A percentile compares a stretch with the other conserved stretches of the same genome.
These are phyloP conservation scores for Pythium pyrilobum DNA, from an alignment of 352 stramenopile species.

Conservation along the genomic window DNA sequence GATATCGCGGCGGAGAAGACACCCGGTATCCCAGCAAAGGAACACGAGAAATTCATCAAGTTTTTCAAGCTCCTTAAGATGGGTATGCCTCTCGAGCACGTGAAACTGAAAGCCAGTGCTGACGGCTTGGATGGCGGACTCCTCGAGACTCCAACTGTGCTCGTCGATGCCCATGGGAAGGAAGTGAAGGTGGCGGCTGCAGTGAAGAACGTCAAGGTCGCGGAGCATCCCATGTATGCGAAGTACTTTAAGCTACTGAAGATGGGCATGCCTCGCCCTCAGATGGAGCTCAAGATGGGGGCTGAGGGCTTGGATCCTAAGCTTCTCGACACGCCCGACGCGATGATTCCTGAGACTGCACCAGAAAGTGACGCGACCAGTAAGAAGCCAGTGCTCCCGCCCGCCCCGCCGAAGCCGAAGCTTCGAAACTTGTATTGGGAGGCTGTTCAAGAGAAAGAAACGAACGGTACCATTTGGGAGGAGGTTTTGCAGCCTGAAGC, in stretches of 20 bases:
- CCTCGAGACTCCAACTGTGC: constrained; percentile 49
- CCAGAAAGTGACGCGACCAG: constrained; percentile 18
- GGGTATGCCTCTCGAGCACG: constrained; percentile 77
- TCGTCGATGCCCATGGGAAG: constrained; percentile 22
- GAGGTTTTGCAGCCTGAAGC: constrained; percentile 24
- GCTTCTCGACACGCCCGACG: constrained; percentile 85
- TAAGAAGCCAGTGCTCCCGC: constrained; percentile 24
- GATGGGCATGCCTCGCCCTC: constrained; percentile 90
- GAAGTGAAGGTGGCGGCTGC: constrained; percentile 21
- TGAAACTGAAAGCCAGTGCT: constrained; percentile 85
- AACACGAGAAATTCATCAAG: constrained; percentile 84
- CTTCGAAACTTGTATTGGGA: constrained; percentile 84
- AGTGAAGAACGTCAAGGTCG: constrained; percentile 34
- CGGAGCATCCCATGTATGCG: constrained; percentile 83
- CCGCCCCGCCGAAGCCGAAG: constrained; percentile 64
- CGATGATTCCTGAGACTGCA: constrained; percentile 46
- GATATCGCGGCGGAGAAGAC: constrained; percentile 14
- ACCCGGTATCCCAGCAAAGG: constrained; percentile 49
- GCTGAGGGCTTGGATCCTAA: constrained; percentile 88
- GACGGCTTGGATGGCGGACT: constrained; percentile 57
- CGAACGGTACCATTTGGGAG: constrained; percentile 72
- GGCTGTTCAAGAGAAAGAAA: constrained; percentile 46
- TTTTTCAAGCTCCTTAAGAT: constrained; percentile 94
- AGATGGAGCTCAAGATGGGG: constrained; percentile 90
- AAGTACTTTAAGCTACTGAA: constrained; percentile 97